phyloP scores from a whole-genome alignment of 345 rosid species.

The Lagerstroemia speciosa region DNA sequence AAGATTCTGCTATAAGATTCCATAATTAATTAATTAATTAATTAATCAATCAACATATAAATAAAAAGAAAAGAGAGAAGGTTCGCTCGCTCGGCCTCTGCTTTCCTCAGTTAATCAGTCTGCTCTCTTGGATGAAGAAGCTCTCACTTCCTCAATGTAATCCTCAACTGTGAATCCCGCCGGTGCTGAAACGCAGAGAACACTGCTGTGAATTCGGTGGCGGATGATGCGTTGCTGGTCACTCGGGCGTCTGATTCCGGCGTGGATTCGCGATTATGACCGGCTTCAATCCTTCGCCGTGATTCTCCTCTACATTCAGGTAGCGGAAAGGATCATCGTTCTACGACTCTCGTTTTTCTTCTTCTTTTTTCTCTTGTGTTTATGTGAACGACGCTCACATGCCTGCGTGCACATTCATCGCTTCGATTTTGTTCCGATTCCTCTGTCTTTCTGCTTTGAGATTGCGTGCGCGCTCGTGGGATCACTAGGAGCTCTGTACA shows the following conservation, averaged over 20 bases:
- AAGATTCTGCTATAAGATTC: too few relatives aligned
- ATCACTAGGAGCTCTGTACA: slow-evolving; percentile 80
- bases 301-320: slow-evolving; percentile 76
- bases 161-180: too few relatives aligned
- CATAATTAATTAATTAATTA: too few relatives aligned
- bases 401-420: neutral
- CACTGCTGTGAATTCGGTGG: neutral
- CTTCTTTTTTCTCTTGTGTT: neutral
- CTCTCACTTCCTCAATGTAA: too few relatives aligned
- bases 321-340: slow-evolving; percentile 1
- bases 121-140: too few relatives aligned
- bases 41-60: too few relatives aligned
- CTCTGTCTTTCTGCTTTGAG: slow-evolving; percentile 15
- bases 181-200: too few relatives aligned
- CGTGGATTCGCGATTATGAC: slow-evolving; percentile 63
- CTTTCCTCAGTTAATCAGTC: too few relatives aligned
- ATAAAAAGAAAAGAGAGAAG: too few relatives aligned
- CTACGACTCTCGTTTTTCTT: too few relatives aligned
- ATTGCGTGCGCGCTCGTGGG: slow-evolving; percentile 84
- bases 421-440: neutral
- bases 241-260: slow-evolving; percentile 38
- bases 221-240: slow-evolving; percentile 22
- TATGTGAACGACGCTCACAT: neutral
- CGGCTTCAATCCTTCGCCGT: slow-evolving; percentile 61
- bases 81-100: too few relatives aligned